Evolutionary conservation across 306 rosid genomes (phyloP).

Genomic region (Neltuma alba): DNA sequence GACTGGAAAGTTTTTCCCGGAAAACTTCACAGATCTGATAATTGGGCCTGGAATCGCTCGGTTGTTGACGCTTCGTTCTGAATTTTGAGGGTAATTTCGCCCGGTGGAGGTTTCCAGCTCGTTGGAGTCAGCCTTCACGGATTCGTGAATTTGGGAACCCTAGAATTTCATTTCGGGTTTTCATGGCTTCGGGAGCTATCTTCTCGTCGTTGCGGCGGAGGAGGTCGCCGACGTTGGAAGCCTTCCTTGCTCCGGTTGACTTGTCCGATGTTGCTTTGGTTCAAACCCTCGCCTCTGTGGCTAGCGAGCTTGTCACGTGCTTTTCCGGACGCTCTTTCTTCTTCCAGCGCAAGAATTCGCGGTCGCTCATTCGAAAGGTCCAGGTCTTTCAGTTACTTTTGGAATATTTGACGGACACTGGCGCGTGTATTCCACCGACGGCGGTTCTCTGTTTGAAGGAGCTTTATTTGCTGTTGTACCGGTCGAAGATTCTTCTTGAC

Average conservation of each 20-base stretch:
- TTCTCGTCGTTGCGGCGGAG: conserved; percentile 73
- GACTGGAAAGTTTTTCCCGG: conserved; percentile 4
- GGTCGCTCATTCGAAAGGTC: conserved; percentile 67
- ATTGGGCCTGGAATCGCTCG: neutral
- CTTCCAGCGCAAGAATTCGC: conserved; percentile 69
- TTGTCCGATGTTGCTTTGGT: conserved; percentile 56
- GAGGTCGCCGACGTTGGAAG: conserved; percentile 78
- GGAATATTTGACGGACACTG: conserved; percentile 56
- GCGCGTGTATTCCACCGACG: conserved; percentile 42
- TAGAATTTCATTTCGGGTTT: neutral
- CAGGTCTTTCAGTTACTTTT: conserved; percentile 62
- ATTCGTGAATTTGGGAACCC: conserved; percentile 12
- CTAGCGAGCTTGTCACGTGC: conserved; percentile 53
- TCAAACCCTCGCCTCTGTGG: conserved; percentile 54
- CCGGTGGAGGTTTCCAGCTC: neutral
- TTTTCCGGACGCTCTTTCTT: conserved; percentile 49
- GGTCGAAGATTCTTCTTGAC: conserved; percentile 81
- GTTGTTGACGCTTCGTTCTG: conserved; percentile 14
- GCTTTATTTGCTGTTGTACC: conserved; percentile 63
- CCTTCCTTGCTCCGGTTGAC: conserved; percentile 75
- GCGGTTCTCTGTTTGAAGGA: conserved; percentile 72
- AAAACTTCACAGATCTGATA: conserved; percentile 22
- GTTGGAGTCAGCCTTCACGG: conserved; percentile 12
- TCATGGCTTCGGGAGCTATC: conserved; percentile 76
- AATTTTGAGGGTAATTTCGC: neutral